Percentiles rank a stretch among this genome's conserved stretches.
These are phyloP conservation scores for Lophiotrema nucula DNA, from an alignment of 495 filamentous ascomycete genomes.

Conservation along the genomic window DNA sequence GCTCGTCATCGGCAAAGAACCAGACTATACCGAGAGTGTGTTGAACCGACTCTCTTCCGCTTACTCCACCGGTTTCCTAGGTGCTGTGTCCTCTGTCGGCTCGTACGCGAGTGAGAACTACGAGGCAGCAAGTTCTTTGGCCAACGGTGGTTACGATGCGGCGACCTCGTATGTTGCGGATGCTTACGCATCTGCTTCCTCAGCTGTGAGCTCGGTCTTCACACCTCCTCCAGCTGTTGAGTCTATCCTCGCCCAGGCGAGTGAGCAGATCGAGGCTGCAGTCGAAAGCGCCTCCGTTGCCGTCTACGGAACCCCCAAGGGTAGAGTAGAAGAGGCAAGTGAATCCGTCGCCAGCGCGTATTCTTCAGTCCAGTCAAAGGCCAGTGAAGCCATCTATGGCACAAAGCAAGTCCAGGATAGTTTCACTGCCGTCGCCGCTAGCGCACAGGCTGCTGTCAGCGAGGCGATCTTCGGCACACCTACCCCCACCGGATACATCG, in stretches of 20 bases:
- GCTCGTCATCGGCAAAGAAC: conserved; percentile 72
- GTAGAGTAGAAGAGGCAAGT: conserved; percentile 53
- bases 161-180: conserved; percentile 58
- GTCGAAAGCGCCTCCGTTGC: conserved; percentile 61
- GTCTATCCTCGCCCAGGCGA: conserved; percentile 56
- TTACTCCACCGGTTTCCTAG: conserved; percentile 58
- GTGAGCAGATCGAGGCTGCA: conserved; percentile 55
- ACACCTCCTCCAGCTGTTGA: conserved; percentile 61
- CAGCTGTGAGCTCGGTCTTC: conserved; percentile 51
- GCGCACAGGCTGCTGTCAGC: conserved; percentile 50
- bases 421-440: conserved; percentile 52
- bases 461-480: conserved; percentile 57
- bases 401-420: conserved; percentile 50
- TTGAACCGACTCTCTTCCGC: conserved; percentile 67
- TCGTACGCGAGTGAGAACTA: conserved; percentile 56
- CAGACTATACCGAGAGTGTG: conserved; percentile 78
- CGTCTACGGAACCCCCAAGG: conserved; percentile 59
- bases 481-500: conserved; percentile 43
- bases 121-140: conserved; percentile 51
- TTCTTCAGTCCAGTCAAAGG: conserved; percentile 48
- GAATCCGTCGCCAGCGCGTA: conserved; percentile 52
- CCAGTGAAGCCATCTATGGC: conserved; percentile 58
- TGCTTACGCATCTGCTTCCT: conserved; percentile 58
- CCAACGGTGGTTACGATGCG: conserved; percentile 52
- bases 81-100: conserved; percentile 50